These are phyloP conservation scores for Periconia macrospinosa DNA, from an alignment of 2,329 filamentous ascomycete species.

Conservation along the genomic window DNA sequence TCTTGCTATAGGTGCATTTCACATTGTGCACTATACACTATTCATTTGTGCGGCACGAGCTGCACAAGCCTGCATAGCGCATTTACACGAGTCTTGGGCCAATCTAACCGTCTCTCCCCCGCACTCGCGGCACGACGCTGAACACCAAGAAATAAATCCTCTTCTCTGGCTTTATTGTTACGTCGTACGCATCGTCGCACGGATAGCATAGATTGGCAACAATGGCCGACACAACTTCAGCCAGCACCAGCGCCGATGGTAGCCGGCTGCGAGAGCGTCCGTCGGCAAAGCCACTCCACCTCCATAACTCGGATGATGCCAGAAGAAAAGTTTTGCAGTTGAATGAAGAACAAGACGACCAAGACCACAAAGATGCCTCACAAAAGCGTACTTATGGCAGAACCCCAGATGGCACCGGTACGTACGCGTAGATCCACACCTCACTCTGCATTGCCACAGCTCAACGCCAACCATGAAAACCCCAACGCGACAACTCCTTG, in stretches of 20 bases:
- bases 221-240: conserved; percentile 28
- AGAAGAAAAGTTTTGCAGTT: conserved; percentile 53
- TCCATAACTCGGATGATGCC: conserved; percentile 40
- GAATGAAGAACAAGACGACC: conserved; percentile 51
- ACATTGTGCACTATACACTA: neutral
- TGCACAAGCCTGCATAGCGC: conserved; percentile 33
- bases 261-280: conserved; percentile 35
- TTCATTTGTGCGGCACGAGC: conserved; percentile 5
- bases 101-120: conserved; percentile 21
- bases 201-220: conserved; percentile 6
- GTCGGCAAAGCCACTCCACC: conserved; percentile 30
- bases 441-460: no score
- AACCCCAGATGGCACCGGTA: conserved; percentile 88
- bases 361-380: conserved; percentile 51
- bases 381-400: conserved; percentile 84
- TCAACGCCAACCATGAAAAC: neutral
- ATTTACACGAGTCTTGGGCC: conserved; percentile 22
- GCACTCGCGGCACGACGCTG: neutral
- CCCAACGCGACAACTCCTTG: conserved; percentile 4
- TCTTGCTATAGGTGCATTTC: neutral
- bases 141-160: no score
- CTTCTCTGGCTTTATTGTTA: neutral
- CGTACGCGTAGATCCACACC: conserved; percentile 41
- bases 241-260: conserved; percentile 24
- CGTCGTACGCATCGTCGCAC: conserved; percentile 17